Percentiles rank a stretch among this genome's conserved stretches.
phyloP scores from a whole-genome alignment of 2,329 filamentous ascomycete genomes.

The Colletotrichum tofieldiae region DNA sequence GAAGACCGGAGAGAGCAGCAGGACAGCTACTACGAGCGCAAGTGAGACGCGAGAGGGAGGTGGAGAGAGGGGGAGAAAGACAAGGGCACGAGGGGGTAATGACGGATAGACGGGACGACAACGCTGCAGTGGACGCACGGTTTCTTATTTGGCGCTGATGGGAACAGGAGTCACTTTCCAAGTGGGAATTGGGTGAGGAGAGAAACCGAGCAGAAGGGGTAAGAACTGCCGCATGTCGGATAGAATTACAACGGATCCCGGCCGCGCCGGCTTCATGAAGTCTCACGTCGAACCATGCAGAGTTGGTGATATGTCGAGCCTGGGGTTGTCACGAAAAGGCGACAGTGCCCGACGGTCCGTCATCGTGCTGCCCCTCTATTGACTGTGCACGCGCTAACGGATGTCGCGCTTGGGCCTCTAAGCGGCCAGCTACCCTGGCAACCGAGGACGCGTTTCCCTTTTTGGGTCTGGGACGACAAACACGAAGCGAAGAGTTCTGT shows the following conservation, averaged over 20 bases:
- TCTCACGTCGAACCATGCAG: too few relatives aligned
- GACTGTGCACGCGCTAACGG: conserved; percentile 4
- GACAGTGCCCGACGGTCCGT: neutral
- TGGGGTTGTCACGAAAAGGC: neutral
- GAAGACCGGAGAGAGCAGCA: conserved; percentile 58
- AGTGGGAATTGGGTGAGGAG: neutral
- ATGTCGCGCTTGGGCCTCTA: neutral
- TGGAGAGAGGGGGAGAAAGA: too few relatives aligned
- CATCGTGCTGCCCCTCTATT: conserved; percentile 14
- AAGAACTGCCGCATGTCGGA: neutral
- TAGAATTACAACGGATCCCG: neutral
- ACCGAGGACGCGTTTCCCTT: conserved; percentile 7
- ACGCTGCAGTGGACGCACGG: neutral
- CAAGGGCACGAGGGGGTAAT: neutral
- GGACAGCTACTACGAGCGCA: conserved; percentile 64
- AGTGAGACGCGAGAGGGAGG: conserved; percentile 3
- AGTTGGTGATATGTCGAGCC: neutral
- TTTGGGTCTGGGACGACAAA: neutral
- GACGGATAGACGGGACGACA: neutral
- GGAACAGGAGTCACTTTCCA: neutral
- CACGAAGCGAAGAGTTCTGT: too few relatives aligned
- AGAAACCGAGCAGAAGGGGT: neutral
- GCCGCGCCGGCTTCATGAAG: too few relatives aligned
- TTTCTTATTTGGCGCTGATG: neutral
- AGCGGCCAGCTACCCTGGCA: neutral